Conservation (phyloP, 2,329 filamentous ascomycete species). For the Paradendryphiella salina region DNA sequence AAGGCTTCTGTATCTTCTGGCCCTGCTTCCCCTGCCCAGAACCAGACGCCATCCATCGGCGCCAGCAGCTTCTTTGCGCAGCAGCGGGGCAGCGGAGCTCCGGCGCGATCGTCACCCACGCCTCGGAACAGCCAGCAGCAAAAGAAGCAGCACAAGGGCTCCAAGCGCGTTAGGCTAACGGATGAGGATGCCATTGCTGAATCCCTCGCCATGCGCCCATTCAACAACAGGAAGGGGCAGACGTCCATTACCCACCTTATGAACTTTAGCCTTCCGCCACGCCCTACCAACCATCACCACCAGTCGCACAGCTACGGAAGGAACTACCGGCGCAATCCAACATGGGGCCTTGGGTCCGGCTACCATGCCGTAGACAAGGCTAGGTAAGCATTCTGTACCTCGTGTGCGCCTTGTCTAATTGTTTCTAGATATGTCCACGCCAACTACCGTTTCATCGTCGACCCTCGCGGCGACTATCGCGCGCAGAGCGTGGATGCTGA, state of each 20-base stretch:
- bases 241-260: conserved; percentile 97
- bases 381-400: conserved; percentile 56
- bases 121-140: conserved; percentile 75
- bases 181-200: conserved; percentile 90
- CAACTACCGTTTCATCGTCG: conserved; percentile 96
- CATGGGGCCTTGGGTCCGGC: conserved; percentile 84
- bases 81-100: conserved; percentile 48
- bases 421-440: conserved; percentile 76
- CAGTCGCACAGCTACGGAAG: conserved; percentile 59
- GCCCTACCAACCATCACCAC: conserved; percentile 64
- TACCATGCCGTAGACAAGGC: conserved; percentile 92
- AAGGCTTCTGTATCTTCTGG: conserved; percentile 47
- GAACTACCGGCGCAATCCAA: conserved; percentile 66
- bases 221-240: conserved; percentile 79
- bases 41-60: conserved; percentile 50
- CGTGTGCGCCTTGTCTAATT: conserved; percentile 8
- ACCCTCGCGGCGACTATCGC: conserved; percentile 76
- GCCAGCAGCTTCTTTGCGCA: conserved; percentile 51
- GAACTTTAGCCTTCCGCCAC: conserved; percentile 81
- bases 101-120: conserved; percentile 48
- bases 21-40: conserved; percentile 50
- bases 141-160: conserved; percentile 82
- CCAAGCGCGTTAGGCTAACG: conserved; percentile 71
- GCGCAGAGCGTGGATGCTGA: conserved; percentile 84
- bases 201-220: conserved; percentile 65